Base-by-base conservation (phyloP, 2,329 filamentous ascomycete genomes). In the Penicillium sp. region DNA sequence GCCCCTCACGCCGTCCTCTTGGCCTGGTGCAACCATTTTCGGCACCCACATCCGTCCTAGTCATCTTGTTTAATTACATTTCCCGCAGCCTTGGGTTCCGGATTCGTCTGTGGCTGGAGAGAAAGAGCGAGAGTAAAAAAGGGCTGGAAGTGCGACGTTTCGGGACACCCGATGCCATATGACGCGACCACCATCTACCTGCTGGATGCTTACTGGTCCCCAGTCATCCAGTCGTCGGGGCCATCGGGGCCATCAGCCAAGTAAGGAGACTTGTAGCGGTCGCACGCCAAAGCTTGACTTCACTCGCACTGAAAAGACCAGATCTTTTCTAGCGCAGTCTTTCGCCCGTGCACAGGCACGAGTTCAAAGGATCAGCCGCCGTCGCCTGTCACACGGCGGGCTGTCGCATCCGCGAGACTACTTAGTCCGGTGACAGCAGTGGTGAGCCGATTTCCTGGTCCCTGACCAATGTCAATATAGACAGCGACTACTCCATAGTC, bases 331-430 rank as follows among this genome's bases (percentile, higher is more conserved):
- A 21, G 18, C 14, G 28, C 11, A 7, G 9, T 43, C 21, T 10
- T 10, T 31, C 42, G 16, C 42, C 26, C 5, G 26, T 45, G 42
- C 28, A 45, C 28, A 21, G n/a, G 40, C 40, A 43, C 24, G 24
- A 31, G 42, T 33, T 10, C 21, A 10, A 33, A 40, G 33, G 48
- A 29, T 51, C 47, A 50, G 47, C 48, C 31, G 42, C 47, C 52
- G 16, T 34, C 39, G 33, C 8, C 46, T 51, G 52, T 54, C 52
- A 54, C 47, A 54, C 34, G 42, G 42, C 18, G 2, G 26, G 13
- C 26, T 31, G 10, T 45, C 26, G 10, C 28, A n/a, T 45, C 26
- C 5, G 23, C 24, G 14, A 16, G 24, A 3, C n/a, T 13, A 26
- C 45, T 28, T 44, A 26, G 6, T 45, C 52, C 16, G 39, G 48